Evolutionary conservation across 2,329 filamentous ascomycete genomes (phyloP).

Genomic region (Fusarium cicatricum): DNA sequence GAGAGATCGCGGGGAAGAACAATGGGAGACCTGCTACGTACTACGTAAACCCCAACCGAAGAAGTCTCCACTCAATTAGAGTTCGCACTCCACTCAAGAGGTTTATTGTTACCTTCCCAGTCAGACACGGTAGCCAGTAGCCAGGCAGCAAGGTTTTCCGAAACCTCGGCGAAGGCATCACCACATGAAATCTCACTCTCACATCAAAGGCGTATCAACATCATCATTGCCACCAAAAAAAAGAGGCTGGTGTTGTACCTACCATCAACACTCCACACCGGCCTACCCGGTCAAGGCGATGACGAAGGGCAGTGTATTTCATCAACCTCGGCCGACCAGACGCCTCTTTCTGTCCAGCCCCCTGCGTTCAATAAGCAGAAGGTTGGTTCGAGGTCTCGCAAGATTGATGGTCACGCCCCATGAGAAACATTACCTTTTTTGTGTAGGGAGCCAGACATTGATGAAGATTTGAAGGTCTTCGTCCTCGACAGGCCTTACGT

Average conservation of each 20-base stretch:
- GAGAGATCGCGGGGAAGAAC: neutral
- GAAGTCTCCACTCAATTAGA: conserved; percentile 5
- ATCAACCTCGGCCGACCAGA: conserved; percentile 11
- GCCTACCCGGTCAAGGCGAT: conserved; percentile 11
- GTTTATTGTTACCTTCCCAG: conserved; percentile 1
- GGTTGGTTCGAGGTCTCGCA: no score
- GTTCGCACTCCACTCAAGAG: conserved; percentile 12
- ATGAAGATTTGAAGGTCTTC: no score
- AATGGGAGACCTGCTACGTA: conserved; percentile 1
- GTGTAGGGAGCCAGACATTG: no score
- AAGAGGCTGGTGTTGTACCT: conserved; percentile 4
- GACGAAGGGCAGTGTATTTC: neutral
- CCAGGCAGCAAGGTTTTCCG: conserved; percentile 8
- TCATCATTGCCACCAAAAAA: neutral
- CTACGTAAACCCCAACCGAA: neutral
- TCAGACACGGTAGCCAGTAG: neutral
- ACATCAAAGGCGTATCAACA: neutral
- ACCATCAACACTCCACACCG: neutral
- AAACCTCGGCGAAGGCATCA: conserved; percentile 10
- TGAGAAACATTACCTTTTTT: neutral
- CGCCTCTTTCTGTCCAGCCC: conserved; percentile 13
- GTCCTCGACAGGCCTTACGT: neutral
- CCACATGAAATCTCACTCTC: no score
- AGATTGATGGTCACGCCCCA: neutral
- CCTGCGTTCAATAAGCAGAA: neutral